Conservation (phyloP, 495 filamentous ascomycete species). For the Cercophora sp. region DNA sequence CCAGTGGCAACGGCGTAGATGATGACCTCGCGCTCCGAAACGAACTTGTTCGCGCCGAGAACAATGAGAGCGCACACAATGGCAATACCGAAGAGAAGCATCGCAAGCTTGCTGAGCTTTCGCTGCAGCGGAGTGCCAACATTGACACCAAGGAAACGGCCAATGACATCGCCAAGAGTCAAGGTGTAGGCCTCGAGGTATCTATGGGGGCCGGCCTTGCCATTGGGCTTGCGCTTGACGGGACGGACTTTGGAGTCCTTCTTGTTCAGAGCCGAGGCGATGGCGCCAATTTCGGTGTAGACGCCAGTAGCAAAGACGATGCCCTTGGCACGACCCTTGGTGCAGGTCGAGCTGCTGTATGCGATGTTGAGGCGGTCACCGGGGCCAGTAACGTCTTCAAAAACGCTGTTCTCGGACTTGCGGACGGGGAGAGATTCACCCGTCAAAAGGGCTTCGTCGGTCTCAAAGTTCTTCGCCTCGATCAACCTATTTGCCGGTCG, state of each 20-base stretch:
- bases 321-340: conserved; percentile 63
- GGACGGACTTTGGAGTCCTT: conserved; percentile 54
- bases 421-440: conserved; percentile 61
- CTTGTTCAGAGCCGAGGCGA: conserved; percentile 62
- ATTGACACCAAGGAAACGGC: conserved; percentile 65
- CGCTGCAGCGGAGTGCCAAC: conserved; percentile 76
- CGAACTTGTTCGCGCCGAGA: conserved; percentile 69
- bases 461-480: conserved; percentile 70
- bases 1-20: conserved; percentile 77
- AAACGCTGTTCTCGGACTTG: conserved; percentile 29
- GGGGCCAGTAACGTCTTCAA: conserved; percentile 44
- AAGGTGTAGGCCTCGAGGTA: conserved; percentile 67
- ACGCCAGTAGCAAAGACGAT: conserved; percentile 69
- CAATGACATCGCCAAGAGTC: conserved; percentile 61
- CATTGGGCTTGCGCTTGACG: conserved; percentile 52
- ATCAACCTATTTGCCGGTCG: conserved; percentile 44
- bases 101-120: conserved; percentile 73
- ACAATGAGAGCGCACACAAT: conserved; percentile 75
- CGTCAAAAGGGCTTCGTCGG: conserved; percentile 48
- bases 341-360: conserved; percentile 63
- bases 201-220: conserved; percentile 59
- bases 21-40: conserved; percentile 68
- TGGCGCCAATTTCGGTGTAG: conserved; percentile 76
- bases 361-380: conserved; percentile 67
- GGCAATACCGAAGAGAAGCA: conserved; percentile 69